Base-by-base conservation (phyloP, 768 basidiomycete species). In the Hericium alpestre region DNA sequence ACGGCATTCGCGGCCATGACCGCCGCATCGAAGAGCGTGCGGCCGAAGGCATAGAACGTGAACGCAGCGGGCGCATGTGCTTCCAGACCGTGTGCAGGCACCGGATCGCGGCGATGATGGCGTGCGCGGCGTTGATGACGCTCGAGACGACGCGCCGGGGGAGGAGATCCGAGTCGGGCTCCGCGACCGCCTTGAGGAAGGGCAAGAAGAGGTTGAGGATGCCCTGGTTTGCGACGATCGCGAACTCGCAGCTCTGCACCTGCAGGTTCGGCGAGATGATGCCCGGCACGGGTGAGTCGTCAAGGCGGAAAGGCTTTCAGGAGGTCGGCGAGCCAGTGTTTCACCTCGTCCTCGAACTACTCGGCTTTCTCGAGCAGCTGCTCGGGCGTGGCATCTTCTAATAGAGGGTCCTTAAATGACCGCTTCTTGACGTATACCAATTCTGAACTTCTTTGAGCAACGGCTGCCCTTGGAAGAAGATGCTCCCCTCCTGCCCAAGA, bases 181-280 rank as follows among this genome's bases (percentile, higher is more conserved):
- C 59, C 38, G 58, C 64, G 63, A 49, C 59, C 43, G 63, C 60
- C 61, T 67, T 68, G 58, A 88, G 68, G 68, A 88, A 86, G 0
- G 88, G 87, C n/a, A 81, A 65, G 65, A 84, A 89, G 6, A 80
- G 71, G 67, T 80, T 81, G 60, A 88, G 70, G 55, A 86, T 72
- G 54, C 90, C 65, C 40, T 80, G 70, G 61, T 87, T 76, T 4
- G 82, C 81, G 53, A 79, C 72, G 47, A 86, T 76, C 0, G 76
- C 75, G 51, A 89, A 69, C 61, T 87, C 82, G 69, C 79, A 79
- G 41, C 78, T 76, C 64, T 85, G 79, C 11, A 74, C 74, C 51
- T 74, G 65, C 32, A 81, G 72, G 10, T 71, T 63, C 1, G 73
- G 70, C 8, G 76, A 72, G 10, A 63, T 22, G 49, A 25, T 57